Evolutionary conservation across 768 basidiomycete species (phyloP).

Genomic region (Pleurotus pulmonarius): DNA sequence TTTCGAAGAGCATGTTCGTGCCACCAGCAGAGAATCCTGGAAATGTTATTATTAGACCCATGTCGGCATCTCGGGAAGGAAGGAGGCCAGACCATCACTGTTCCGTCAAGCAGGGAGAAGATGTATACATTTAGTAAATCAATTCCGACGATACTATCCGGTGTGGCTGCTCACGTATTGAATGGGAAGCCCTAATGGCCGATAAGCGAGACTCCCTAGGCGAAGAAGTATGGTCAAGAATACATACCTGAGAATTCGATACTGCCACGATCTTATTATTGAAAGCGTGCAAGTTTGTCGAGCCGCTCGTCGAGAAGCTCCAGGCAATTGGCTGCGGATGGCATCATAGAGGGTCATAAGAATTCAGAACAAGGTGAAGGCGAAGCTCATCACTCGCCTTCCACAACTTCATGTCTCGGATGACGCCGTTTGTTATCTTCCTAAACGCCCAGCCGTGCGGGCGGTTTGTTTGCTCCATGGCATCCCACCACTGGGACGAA

Average conservation of each 20-base stretch:
- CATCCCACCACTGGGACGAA: slow-evolving; percentile 53
- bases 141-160: too few relatives aligned
- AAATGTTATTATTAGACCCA: neutral
- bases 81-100: slow-evolving; percentile 31
- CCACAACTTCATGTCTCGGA: slow-evolving; percentile 55
- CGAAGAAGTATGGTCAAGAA: too few relatives aligned
- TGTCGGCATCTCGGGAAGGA: too few relatives aligned
- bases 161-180: slow-evolving; percentile 44
- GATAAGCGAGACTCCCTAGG: neutral
- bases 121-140: too few relatives aligned
- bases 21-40: slow-evolving; percentile 54
- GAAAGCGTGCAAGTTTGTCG: slow-evolving; percentile 45
- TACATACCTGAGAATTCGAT: slow-evolving; percentile 36
- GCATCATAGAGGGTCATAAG: neutral
- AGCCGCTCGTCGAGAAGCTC: slow-evolving; percentile 53
- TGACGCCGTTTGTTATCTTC: slow-evolving; percentile 50
- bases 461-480: slow-evolving; percentile 46
- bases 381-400: slow-evolving; percentile 26
- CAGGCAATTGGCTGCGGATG: slow-evolving; percentile 48
- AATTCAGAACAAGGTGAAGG: too few relatives aligned
- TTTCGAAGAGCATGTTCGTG: slow-evolving; percentile 53
- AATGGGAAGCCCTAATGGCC: slow-evolving; percentile 48
- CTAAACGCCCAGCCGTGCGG: slow-evolving; percentile 53
- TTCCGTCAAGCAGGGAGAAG: neutral
- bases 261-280: slow-evolving; percentile 53